A percentile compares a stretch with the other conserved stretches of the same genome.
Conservation (phyloP, 106 monocot genomes). For the Dioscorea alata region DNA sequence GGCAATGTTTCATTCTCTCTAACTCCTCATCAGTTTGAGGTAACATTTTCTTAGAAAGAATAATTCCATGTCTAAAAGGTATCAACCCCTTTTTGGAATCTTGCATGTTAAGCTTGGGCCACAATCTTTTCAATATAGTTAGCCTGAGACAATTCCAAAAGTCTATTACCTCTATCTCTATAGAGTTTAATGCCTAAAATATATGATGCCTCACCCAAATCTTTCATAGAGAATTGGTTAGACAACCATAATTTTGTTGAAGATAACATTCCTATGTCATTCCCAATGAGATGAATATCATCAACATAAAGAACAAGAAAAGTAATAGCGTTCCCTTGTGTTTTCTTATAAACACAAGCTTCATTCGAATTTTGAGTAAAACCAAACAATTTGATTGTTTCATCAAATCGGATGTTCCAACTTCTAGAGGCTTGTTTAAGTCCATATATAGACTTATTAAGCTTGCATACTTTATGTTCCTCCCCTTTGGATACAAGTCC, state of each 20-base stretch:
- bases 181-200: background rate
- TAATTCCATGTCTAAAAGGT: background rate
- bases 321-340: background rate
- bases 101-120: background rate
- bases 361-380: background rate
- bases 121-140: background rate
- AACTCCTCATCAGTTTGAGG: background rate
- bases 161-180: background rate
- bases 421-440: slow-evolving; percentile 4
- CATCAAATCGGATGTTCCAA: background rate
- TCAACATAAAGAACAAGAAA: slow-evolving; percentile 4
- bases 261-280: background rate
- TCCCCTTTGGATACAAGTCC: background rate
- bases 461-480: background rate
- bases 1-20: background rate
- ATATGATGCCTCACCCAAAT: slow-evolving; percentile 4
- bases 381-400: background rate
- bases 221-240: slow-evolving; percentile 3
- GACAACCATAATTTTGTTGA: background rate
- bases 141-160: background rate
- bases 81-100: background rate
- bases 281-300: slow-evolving; percentile 3
- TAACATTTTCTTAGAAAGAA: background rate
- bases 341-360: background rate
- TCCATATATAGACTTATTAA: background rate